A percentile compares a stretch with the other conserved stretches of the same genome.
Conservation (phyloP, 257 asterid species). For the Forsythia viridissima region DNA sequence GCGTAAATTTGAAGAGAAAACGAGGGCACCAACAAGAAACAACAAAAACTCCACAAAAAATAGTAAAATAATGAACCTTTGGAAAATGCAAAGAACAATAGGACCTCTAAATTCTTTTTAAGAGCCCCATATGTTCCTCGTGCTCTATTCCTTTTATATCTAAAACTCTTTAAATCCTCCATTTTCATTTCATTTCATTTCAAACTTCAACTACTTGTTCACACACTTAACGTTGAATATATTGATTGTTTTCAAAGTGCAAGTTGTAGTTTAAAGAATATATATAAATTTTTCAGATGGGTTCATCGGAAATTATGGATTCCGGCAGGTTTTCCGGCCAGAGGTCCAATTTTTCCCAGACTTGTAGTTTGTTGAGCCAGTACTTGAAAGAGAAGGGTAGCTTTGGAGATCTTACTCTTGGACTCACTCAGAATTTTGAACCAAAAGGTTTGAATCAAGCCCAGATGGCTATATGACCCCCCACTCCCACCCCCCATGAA, state of each 20-base stretch:
- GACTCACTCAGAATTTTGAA: slow-evolving; percentile 41
- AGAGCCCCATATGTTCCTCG: slow-evolving; percentile 58
- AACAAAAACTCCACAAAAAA: too few relatives aligned
- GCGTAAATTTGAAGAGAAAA: not conserved
- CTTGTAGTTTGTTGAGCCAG: slow-evolving; percentile 25
- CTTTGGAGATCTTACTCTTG: slow-evolving; percentile 72
- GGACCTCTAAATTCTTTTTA: not conserved
- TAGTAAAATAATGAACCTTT: not conserved
- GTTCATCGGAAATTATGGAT: slow-evolving; percentile 51
- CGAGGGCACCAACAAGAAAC: not conserved
- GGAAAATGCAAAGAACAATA: not conserved
- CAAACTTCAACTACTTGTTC: not conserved
- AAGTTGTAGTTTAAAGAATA: not conserved
- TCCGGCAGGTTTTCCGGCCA: slow-evolving; percentile 49
- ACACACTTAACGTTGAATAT: not conserved
- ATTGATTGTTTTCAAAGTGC: slow-evolving; percentile 1
- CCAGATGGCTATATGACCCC: not conserved
- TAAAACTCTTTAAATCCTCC: slow-evolving; percentile 2
- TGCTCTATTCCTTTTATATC: slow-evolving; percentile 28
- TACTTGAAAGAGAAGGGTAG: slow-evolving; percentile 76
- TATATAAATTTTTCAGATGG: slow-evolving; percentile 16
- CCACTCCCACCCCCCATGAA: not conserved
- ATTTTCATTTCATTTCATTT: not conserved
- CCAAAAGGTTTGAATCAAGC: slow-evolving; percentile 37
- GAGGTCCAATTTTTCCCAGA: slow-evolving; percentile 7